These are phyloP conservation scores for Trichomonascaceae sp. DNA, from an alignment of 1,139 yeast genomes.

Conservation along the genomic window DNA sequence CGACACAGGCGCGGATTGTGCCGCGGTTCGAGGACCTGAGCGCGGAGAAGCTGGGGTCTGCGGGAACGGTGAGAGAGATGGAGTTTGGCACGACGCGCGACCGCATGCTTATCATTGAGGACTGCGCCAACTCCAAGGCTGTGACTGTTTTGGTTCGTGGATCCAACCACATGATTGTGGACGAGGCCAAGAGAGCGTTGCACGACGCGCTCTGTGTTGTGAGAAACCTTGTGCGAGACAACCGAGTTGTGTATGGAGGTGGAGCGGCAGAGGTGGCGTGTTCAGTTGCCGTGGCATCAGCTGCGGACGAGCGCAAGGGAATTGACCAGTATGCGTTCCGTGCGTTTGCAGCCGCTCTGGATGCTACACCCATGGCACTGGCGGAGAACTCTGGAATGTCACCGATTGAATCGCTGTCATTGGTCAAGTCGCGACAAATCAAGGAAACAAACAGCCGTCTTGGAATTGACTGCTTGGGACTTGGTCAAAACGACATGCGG, in stretches of 20 bases:
- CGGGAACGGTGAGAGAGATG: slow-evolving; percentile 74
- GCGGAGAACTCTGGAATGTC: slow-evolving; percentile 95
- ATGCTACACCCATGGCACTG: slow-evolving; percentile 82
- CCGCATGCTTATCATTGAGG: slow-evolving; percentile 89
- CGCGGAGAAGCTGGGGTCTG: slow-evolving; percentile 70
- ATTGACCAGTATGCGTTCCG: slow-evolving; percentile 97
- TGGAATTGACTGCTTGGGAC: slow-evolving; percentile 91
- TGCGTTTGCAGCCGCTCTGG: slow-evolving; percentile 85
- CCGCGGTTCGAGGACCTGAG: slow-evolving; percentile 92
- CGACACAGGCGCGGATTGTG: slow-evolving; percentile 93
- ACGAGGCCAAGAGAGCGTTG: slow-evolving; percentile 90
- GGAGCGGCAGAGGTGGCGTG: slow-evolving; percentile 96
- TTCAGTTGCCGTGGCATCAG: slow-evolving; percentile 81
- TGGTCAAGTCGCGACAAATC: slow-evolving; percentile 74
- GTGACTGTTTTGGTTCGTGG: slow-evolving; percentile 93
- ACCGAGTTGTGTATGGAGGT: slow-evolving; percentile 93
- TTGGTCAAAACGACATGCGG: slow-evolving; percentile 73
- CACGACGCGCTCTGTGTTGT: slow-evolving; percentile 97
- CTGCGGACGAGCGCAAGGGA: slow-evolving; percentile 86
- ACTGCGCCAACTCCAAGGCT: slow-evolving; percentile 76
- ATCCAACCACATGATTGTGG: slow-evolving; percentile 93
- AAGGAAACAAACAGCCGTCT: slow-evolving; percentile 54
- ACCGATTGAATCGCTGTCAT: slow-evolving; percentile 80
- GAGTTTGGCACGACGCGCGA: slow-evolving; percentile 96
- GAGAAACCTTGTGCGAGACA: slow-evolving; percentile 84